These are phyloP conservation scores for Penicillium sp. DNA, from an alignment of 2,329 filamentous ascomycete species.

Conservation along the genomic window DNA sequence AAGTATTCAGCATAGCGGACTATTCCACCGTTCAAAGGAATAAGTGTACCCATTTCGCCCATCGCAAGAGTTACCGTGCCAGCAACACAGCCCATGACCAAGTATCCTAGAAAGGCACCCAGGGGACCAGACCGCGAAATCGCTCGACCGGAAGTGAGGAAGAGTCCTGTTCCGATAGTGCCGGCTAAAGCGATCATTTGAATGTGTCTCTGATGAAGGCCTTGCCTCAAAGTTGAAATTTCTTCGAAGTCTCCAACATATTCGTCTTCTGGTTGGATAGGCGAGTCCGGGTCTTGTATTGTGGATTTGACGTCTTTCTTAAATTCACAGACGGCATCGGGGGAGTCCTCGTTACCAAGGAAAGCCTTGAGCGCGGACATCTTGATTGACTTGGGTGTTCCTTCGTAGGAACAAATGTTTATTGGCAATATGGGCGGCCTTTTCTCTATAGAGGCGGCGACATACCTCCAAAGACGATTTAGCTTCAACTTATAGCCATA, in stretches of 20 bases:
- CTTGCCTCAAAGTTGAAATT: not conserved
- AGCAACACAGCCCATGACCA: conserved; percentile 10
- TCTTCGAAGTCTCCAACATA: not conserved
- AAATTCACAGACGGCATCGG: not conserved
- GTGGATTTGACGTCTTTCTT: not conserved
- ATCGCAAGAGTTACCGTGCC: conserved; percentile 5
- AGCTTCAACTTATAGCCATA: not conserved
- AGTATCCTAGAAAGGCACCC: conserved; percentile 9
- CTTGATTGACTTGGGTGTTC: not conserved
- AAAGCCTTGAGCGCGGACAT: not conserved
- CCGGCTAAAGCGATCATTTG: not conserved
- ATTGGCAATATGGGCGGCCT: not conserved
- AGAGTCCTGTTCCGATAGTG: conserved; percentile 10
- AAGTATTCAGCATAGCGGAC: conserved; percentile 8
- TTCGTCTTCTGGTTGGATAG: not conserved
- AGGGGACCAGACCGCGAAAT: conserved; percentile 9
- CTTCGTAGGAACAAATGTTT: not conserved
- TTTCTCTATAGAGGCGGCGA: not conserved
- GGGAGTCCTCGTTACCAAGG: not conserved
- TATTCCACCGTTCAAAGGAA: conserved; percentile 9
- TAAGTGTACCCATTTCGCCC: conserved; percentile 7
- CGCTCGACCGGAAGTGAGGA: conserved; percentile 10
- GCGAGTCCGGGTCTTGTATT: not conserved
- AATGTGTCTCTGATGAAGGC: not conserved
- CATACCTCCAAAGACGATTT: not conserved